Evolutionary conservation across 2,329 filamentous ascomycete genomes (phyloP), one percentile per base, ranked within the genome.

Genomic region (Trichophyton equinum): DNA sequence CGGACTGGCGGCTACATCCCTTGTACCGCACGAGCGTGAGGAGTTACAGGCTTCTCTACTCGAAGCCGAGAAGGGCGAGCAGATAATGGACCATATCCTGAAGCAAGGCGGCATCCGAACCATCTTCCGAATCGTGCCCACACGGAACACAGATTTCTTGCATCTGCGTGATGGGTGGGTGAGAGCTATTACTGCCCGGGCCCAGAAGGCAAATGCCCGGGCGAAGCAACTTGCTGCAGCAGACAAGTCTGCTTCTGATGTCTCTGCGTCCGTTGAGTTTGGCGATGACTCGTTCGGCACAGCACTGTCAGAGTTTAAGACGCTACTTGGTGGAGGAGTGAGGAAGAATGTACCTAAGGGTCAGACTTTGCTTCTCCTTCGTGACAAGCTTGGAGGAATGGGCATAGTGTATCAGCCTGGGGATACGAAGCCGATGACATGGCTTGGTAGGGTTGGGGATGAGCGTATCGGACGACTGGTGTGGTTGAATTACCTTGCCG

Each of bases 131-230:
- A 87, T 99, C 64, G 85, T 92, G 2, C 94, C 94, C 0, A 91
- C 90, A n/a, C 82, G 90, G 42, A 91, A 95, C 73, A 99, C 94
- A 18, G 91, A 97, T 74, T 97, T 96, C 74, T 84, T 86, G 65
- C 94, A 99, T 73, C 75, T 99, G 64, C 84, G 92, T 46, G 94
- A 99, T 70, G 94, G 89, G 0, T 95, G 91, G 77, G 89, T 96
- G 62, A 83, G 91, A 4, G 88, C 89, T 22, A 87, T 99, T 65
- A 88, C 88, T 60, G 86, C 83, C 7, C 84, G 87, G 38, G 86
- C 87, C 1, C 80, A 85, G 64, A 78, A 79, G 22, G 78, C 78
- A 0, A 78, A 81, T 44, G 77, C 81, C 46, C 75, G 76, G 59
- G 73, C 74, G 6, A 70, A 73, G 1, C 74, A 77, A 61, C 68